Evolutionary conservation across 129 eudicot species (phyloP).

Genomic region (Lactuca saligna): DNA sequence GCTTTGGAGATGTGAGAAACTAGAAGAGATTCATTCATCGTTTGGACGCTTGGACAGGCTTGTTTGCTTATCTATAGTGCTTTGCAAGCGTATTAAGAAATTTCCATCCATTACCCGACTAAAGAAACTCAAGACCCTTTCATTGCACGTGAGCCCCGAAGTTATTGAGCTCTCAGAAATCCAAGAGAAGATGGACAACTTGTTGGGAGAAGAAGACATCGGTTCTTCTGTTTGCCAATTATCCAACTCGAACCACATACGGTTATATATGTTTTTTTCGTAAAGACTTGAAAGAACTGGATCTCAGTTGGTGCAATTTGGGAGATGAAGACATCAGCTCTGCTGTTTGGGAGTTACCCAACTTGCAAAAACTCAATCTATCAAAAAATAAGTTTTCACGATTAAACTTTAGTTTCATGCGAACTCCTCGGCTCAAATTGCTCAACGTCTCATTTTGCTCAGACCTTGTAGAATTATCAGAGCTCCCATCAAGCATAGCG

Average conservation of each 20-base stretch:
- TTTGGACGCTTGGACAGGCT: conserved; percentile 6
- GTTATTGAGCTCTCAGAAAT: neutral
- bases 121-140: conserved; percentile 13
- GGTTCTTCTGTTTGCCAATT: too few species aligned
- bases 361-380: too few species aligned
- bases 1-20: neutral
- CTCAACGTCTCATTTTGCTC: neutral
- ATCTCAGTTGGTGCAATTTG: too few species aligned
- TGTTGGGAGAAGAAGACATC: too few species aligned
- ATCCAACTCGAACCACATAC: too few species aligned
- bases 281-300: too few species aligned
- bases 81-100: conserved; percentile 5
- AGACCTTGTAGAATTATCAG: neutral
- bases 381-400: too few species aligned
- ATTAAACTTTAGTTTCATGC: neutral
- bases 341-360: too few species aligned
- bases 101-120: conserved; percentile 15
- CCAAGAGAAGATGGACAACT: too few species aligned
- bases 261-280: too few species aligned
- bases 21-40: conserved; percentile 13
- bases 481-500: neutral
- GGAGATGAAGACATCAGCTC: too few species aligned
- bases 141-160: neutral
- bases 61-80: conserved; percentile 10
- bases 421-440: neutral